Base-by-base conservation (phyloP, 1,284 basidiomycete genomes). In the Marasmius sp. region DNA sequence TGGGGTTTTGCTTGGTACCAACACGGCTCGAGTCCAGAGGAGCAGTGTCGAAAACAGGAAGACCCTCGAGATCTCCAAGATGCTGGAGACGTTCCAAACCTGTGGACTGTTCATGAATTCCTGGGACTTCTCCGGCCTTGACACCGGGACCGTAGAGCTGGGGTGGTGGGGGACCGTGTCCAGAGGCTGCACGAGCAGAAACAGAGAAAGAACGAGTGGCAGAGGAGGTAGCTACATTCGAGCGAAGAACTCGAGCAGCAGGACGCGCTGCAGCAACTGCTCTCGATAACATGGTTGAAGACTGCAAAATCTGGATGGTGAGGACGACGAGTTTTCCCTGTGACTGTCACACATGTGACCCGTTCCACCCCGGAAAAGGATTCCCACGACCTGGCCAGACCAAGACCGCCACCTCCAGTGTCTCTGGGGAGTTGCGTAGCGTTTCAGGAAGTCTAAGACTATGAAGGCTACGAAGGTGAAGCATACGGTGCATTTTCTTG, bases 31-130 rank as follows among this genome's bases (percentile, higher is more conserved):
- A 82, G 73, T 95, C 89, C 66, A 98, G 85, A 52, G 95, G 93
- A 67, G 87, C 85, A 75, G 91, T 85, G 78, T 98, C 95, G 81
- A 98, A 99, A 60, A 96, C 88, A 52, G 95, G 90, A 58, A 94
- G 79, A 61, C 95, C 96, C 78, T 95, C 87, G 72, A 95, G 82
- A 68, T 93, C 89, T 72, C 93, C 94, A 63, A 98, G 79, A 57
- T 97, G 81, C 80, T 99, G 94, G 74, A 96, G 88, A 77, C 97
- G 93, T 79, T 98, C 96, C 64, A 98, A 84, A 88, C 97, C 96
- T 68, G 97, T 99, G 36, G 96, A 87, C 80, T 99, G 97, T 69
- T 93, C 84, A 72, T 91, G 84, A 78, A 94, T 92, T 65, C 91
- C 92, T 62, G 94, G 88, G 65, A 94, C 85, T 70, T 88, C 82